Base-by-base conservation (phyloP, 805 yeast genomes). In the Saccharomycopsis selenospora region DNA sequence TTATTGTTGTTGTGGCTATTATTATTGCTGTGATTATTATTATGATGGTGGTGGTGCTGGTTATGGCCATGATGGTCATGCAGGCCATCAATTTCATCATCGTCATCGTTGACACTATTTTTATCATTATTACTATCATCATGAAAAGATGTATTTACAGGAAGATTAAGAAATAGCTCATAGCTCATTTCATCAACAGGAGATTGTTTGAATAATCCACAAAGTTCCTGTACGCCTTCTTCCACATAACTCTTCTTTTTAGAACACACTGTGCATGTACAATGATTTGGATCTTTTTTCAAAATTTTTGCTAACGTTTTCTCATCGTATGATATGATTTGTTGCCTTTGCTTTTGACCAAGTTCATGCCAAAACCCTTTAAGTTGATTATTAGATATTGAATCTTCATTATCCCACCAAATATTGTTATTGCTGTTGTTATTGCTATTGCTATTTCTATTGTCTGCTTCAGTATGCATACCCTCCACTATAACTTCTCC, bases 401-500 rank as follows among this genome's bases (percentile, higher is more conserved):
- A 14, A 14, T 43, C 46, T 3, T 18, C 40, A 17, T 20, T 5
- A n/a, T 43, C 46, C 24, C 28, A 26, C 46, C 44, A 42, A 23
- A 26, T 42, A 20, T 28, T 42, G 44, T n/a, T 42, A n/a, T 13
- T 18, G 27, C 18, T 26, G 36, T 17, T 20, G 13, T 28, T 42
- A 36, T 13, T 18, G 22, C 11, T 27, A 28, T 10, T 20, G 38
- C 38, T 33, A 20, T 33, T 14, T 17, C 18, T 6, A 7, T 10
- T 6, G 38, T 14, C 38, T 33, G 38, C 38, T 7, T 17, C n/a
- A 4, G 38, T 33, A n/a, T 45, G 33, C 46, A 50, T 33, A 20
- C 40, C 46, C 24, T 51, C 54, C 5, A 51, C 54, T 20, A 51
- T 48, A 18, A 51, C 51, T 27, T 51, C 54, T 4, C 54, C 54